phyloP scores from a whole-genome alignment of 2,329 filamentous ascomycete species.

The Rutstroemia sp. region DNA sequence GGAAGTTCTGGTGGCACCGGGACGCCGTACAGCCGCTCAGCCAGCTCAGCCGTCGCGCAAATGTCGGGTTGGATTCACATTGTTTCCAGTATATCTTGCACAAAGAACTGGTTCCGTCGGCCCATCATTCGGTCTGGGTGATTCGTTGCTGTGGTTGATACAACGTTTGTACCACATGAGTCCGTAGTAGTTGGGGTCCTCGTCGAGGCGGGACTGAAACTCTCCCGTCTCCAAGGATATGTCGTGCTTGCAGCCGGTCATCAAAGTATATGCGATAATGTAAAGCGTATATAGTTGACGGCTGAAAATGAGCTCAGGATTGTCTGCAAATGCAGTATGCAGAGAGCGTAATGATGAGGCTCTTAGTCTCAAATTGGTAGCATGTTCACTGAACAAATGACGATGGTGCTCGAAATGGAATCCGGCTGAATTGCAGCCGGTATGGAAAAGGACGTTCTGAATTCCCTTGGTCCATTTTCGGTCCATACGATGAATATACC shows the following conservation, averaged over 20 bases:
- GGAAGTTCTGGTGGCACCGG: background rate
- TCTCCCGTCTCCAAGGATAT: conserved; percentile 1
- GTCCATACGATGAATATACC: conserved; percentile 3
- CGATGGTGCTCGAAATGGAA: background rate
- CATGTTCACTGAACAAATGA: conserved; percentile 7
- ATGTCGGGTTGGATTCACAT: background rate
- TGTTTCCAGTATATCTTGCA: background rate
- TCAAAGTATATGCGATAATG: background rate
- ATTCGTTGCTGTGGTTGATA: background rate
- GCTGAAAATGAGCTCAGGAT: background rate
- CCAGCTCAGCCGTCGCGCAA: background rate
- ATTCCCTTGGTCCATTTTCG: background rate
- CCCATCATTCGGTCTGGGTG: background rate
- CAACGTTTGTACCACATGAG: background rate
- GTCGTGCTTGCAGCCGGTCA: background rate
- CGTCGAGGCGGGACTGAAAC: conserved; percentile 5
- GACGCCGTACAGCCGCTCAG: background rate
- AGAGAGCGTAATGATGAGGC: background rate
- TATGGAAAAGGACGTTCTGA: background rate
- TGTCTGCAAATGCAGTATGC: background rate
- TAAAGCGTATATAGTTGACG: background rate
- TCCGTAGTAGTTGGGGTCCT: background rate
- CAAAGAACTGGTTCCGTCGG: background rate
- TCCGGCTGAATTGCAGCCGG: conserved; percentile 1
- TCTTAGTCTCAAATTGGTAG: background rate